These are phyloP conservation scores for Thraustochytrium striatum DNA, from an alignment of 352 stramenopile genomes.

Conservation along the genomic window DNA sequence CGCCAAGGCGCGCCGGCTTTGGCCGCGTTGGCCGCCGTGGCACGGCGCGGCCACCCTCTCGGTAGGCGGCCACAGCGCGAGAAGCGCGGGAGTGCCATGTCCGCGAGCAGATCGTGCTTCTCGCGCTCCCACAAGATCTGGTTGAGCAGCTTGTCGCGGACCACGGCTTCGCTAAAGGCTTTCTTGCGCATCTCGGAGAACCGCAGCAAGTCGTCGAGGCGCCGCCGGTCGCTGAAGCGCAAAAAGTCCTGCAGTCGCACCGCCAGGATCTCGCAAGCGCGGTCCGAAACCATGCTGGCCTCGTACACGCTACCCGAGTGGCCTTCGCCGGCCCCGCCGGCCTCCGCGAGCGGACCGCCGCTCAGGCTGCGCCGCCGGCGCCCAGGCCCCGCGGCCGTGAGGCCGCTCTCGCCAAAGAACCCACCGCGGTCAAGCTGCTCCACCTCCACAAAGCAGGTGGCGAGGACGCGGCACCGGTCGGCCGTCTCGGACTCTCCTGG, in stretches of 20 bases:
- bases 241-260: conserved; percentile 34
- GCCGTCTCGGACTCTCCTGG: conserved; percentile 11
- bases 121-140: conserved; percentile 37
- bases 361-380: not conserved
- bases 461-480: not conserved
- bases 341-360: not conserved
- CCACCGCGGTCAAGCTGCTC: not conserved
- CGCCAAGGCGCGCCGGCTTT: not conserved
- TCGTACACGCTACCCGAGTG: not conserved
- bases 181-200: not conserved
- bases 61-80: not conserved
- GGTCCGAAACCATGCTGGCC: conserved; percentile 16
- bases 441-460: conserved; percentile 2
- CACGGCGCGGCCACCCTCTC: not conserved
- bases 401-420: conserved; percentile 34
- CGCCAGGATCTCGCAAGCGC: not conserved
- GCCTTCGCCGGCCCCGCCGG: not conserved
- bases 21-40: not conserved
- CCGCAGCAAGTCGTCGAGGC: not conserved
- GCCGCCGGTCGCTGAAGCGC: not conserved
- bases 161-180: not conserved
- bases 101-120: conserved; percentile 17
- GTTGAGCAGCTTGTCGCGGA: not conserved
- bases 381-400: not conserved
- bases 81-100: not conserved